Base-by-base conservation (phyloP, 345 rosid species). In the Linum tenue region DNA sequence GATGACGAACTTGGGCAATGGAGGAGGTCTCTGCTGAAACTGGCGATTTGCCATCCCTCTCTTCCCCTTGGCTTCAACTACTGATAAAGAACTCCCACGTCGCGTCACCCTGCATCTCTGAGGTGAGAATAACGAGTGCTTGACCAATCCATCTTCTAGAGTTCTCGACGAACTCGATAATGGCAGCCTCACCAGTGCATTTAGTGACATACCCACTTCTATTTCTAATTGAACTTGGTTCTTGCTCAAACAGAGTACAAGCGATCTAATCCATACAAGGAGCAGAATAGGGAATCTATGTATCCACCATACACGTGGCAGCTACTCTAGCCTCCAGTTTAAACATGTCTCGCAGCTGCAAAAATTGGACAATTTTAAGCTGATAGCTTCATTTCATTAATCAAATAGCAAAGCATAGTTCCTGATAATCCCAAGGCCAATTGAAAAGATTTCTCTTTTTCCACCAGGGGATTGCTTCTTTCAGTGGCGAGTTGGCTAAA, bases 1-100 rank as follows among this genome's bases (percentile, higher is more conserved):
- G 84, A 92, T 79, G 64, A 92, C 87, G 69, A 92, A 92, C 56
- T 78, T 80, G 57, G 97, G 98, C 81, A 92, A 69, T 48, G 85
- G 63, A 62, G 84, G 85, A 4, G 85, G 71, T 22, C 31, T 22
- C 60, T 84, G 81, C 71, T 80, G 94, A 73, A 82, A 81, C 82
- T 86, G 98, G 69, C 94, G 94, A 16, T 86, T 72, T 41, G 79
- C 81, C 90, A 85, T 86, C 70, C 96, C 96, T 72, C 74, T 83
- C 75, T 83, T 87, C 16, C 98, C 97, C 65, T 87, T 92, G n/a
- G 98, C 97, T 62, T 88, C 75, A 39, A 92, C 89, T 55, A 84
- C 83, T 55, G 86, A 42, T 62, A 66, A 38, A 41, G 37, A 65
- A 57, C 67, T 67, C 71, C 77, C 70, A 55, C 48, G 55, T 40